Evolutionary conservation across 2,329 filamentous ascomycete species (phyloP).

Genomic region (Tolypocladium sp.): DNA sequence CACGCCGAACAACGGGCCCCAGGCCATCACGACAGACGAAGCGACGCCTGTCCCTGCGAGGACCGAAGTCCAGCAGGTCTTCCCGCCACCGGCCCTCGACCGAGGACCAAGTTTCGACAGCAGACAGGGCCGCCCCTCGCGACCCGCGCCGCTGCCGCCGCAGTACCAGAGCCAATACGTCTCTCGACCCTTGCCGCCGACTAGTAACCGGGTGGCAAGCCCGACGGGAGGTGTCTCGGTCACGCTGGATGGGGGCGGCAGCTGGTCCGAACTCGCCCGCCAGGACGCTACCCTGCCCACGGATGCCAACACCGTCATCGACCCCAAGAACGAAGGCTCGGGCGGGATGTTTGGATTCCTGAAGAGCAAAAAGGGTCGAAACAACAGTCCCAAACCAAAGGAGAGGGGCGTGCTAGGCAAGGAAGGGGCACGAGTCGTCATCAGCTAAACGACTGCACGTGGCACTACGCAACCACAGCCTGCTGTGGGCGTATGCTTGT

Average conservation of each 20-base stretch:
- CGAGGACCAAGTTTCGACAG: constrained; percentile 12
- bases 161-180: constrained; percentile 38
- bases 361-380: constrained; percentile 78
- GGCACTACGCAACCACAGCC: not conserved
- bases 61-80: not conserved
- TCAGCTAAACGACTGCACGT: constrained; percentile 38
- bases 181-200: constrained; percentile 39
- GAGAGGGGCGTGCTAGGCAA: constrained; percentile 91
- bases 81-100: constrained; percentile 6
- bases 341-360: constrained; percentile 87
- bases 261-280: constrained; percentile 84
- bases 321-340: constrained; percentile 46
- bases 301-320: constrained; percentile 49
- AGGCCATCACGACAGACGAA: constrained; percentile 44
- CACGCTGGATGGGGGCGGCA: constrained; percentile 78
- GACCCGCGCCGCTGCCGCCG: constrained; percentile 28
- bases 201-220: constrained; percentile 61
- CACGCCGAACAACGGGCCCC: constrained; percentile 17
- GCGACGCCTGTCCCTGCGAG: constrained; percentile 28
- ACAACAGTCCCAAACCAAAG: constrained; percentile 87
- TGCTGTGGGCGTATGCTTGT: not conserved
- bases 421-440: constrained; percentile 79
- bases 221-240: constrained; percentile 82
- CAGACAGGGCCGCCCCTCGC: constrained; percentile 13
- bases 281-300: constrained; percentile 68